A percentile compares a stretch with the other conserved stretches of the same genome.
phyloP scores from a whole-genome alignment of 2,329 filamentous ascomycete species.

The Aspergillus sp. region DNA sequence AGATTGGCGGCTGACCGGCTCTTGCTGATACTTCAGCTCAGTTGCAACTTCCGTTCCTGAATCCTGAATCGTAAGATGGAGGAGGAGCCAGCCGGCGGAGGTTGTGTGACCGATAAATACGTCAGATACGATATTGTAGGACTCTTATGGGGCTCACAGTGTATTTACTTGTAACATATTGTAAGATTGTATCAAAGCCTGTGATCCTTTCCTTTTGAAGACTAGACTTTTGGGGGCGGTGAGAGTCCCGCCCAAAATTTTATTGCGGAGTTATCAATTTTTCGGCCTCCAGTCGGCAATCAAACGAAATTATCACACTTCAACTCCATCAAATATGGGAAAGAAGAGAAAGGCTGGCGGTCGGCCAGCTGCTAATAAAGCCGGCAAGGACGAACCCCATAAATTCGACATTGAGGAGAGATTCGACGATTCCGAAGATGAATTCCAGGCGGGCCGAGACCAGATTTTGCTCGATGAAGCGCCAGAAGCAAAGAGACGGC shows the following conservation, averaged over 20 bases:
- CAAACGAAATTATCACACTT: neutral
- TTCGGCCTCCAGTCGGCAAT: constrained; percentile 3
- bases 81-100: neutral
- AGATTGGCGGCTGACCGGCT: neutral
- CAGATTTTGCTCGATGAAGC: constrained; percentile 82
- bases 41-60: constrained; percentile 10
- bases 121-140: neutral
- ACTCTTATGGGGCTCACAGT: neutral
- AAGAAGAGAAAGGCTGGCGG: constrained; percentile 69
- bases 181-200: constrained; percentile 5
- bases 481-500: constrained; percentile 73
- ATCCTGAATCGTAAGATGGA: neutral
- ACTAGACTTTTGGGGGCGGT: constrained; percentile 29
- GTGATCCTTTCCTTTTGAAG: constrained; percentile 8
- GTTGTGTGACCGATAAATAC: neutral
- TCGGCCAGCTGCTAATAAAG: constrained; percentile 38
- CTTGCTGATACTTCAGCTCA: neutral
- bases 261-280: constrained; percentile 26
- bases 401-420: constrained; percentile 60
- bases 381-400: constrained; percentile 27
- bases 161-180: neutral
- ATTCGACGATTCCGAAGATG: constrained; percentile 90
- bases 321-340: constrained; percentile 41
- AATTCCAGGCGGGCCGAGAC: constrained; percentile 85
- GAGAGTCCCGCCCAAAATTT: constrained; percentile 36